Evolutionary conservation across 1,284 basidiomycete genomes (phyloP).

Genomic region (Pterulicium gracile): DNA sequence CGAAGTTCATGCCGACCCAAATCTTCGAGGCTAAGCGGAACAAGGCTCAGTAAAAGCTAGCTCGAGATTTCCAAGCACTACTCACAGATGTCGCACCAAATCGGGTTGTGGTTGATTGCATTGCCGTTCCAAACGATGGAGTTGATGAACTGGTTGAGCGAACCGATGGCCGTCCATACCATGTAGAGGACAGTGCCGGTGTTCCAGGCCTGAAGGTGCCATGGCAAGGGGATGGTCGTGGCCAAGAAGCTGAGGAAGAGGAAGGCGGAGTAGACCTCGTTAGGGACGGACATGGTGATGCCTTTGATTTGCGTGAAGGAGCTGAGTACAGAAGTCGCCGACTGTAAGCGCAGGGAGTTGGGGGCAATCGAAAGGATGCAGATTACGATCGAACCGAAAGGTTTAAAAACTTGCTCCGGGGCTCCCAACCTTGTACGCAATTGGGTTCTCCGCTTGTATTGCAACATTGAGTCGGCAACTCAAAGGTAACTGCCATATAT

Average conservation of each 20-base stretch:
- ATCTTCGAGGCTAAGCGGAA: conserved; percentile 25
- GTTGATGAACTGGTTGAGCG: conserved; percentile 50
- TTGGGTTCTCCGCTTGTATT: conserved; percentile 26
- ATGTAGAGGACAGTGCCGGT: conserved; percentile 56
- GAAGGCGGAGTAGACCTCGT: conserved; percentile 17
- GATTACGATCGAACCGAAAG: conserved; percentile 9
- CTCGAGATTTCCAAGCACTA: too few species aligned
- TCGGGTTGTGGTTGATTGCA: conserved; percentile 40
- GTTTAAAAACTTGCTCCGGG: conserved; percentile 24
- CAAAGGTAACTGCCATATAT: not conserved
- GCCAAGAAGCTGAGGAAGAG: conserved; percentile 21
- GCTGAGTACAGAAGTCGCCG: conserved; percentile 9
- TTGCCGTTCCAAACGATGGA: conserved; percentile 56
- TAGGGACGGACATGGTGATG: conserved; percentile 8
- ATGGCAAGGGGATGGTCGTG: conserved; percentile 21
- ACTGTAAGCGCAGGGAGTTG: conserved; percentile 17
- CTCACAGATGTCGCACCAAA: conserved; percentile 74
- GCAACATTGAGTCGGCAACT: too few species aligned
- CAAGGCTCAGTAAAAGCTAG: too few species aligned
- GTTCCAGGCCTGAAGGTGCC: conserved; percentile 34
- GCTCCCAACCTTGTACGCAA: conserved; percentile 20
- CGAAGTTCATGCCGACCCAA: conserved; percentile 22
- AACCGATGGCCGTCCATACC: conserved; percentile 45
- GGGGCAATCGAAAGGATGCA: conserved; percentile 20
- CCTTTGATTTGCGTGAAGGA: conserved; percentile 14